Conservation (phyloP, 345 rosid species). For the Populus pruinosa region DNA sequence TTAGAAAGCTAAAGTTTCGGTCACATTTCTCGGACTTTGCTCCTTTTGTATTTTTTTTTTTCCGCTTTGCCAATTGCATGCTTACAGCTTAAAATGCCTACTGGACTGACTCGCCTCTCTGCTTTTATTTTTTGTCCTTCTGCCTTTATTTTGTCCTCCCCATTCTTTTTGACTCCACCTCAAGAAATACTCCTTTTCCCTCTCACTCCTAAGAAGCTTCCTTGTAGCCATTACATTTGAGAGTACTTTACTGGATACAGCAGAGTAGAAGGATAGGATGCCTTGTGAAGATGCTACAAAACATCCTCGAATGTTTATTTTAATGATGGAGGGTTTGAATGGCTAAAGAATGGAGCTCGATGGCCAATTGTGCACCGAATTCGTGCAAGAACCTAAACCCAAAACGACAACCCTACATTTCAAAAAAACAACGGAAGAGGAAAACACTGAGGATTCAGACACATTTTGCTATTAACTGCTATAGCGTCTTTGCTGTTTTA, state of each 20-base stretch:
- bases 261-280: neutral
- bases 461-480: too few species aligned
- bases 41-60: neutral
- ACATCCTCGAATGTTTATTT: too few species aligned
- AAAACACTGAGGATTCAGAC: too few species aligned
- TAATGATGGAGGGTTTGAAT: neutral
- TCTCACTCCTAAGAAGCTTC: neutral
- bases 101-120: neutral
- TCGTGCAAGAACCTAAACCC: neutral
- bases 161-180: neutral
- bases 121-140: neutral
- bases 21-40: slow-evolving; percentile 3
- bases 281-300: neutral
- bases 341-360: neutral
- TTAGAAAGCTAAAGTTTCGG: neutral
- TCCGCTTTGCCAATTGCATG: neutral
- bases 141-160: neutral
- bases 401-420: neutral
- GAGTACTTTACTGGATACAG: neutral
- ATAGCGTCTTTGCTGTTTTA: too few species aligned
- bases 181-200: neutral
- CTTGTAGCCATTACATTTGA: neutral
- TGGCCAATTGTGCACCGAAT: neutral
- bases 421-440: too few species aligned
- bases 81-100: neutral